Percentiles rank a stretch among this genome's conserved stretches.
Evolutionary conservation across 805 yeast genomes (phyloP).

Genomic region (Pichia insulana): DNA sequence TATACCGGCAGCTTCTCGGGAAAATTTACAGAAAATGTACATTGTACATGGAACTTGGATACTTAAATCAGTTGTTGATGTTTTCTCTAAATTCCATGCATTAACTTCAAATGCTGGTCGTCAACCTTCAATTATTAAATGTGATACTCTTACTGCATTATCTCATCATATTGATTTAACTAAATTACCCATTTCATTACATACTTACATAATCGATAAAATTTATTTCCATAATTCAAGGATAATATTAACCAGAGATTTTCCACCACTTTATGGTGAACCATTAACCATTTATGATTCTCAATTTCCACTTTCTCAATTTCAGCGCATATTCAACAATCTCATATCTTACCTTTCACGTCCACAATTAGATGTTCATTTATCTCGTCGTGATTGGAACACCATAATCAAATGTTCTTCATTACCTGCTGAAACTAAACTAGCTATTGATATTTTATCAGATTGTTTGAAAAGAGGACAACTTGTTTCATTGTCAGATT

Average conservation of each 20-base stretch:
- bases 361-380: constrained; percentile 19
- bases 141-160: constrained; percentile 28
- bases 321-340: constrained; percentile 27
- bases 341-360: constrained; percentile 24
- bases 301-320: constrained; percentile 22
- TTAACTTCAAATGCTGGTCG: constrained; percentile 10
- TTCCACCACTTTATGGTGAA: constrained; percentile 26
- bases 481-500: constrained; percentile 43
- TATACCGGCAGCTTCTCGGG: constrained; percentile 48
- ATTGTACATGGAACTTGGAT: constrained; percentile 91
- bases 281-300: constrained; percentile 19
- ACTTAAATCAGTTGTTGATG: constrained; percentile 66
- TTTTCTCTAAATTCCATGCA: constrained; percentile 48
- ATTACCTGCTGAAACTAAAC: constrained; percentile 18
- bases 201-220: constrained; percentile 47
- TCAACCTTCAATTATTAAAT: constrained; percentile 22
- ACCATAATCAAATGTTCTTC: constrained; percentile 21
- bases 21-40: constrained; percentile 51
- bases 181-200: constrained; percentile 62
- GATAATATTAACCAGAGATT: constrained; percentile 42
- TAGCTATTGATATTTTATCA: constrained; percentile 36
- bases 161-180: constrained; percentile 63
- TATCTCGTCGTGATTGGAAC: constrained; percentile 23
- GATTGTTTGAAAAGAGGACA: constrained; percentile 42
- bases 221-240: constrained; percentile 50